These are phyloP conservation scores for Aquanectria penicillioides DNA, from an alignment of 2,329 filamentous ascomycete genomes.

Conservation along the genomic window DNA sequence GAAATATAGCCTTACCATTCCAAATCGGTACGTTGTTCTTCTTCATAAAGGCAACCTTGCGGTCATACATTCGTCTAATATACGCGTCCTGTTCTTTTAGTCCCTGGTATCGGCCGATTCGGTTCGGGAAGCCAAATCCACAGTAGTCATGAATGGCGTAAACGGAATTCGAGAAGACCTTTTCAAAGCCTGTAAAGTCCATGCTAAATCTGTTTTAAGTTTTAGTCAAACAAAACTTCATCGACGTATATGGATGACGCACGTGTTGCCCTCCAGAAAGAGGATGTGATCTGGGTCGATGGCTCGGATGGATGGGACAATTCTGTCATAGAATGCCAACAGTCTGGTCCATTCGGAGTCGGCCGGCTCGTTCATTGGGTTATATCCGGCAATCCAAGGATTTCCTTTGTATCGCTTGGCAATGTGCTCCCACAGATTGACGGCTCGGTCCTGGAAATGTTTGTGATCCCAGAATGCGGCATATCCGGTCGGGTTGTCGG, in stretches of 20 bases:
- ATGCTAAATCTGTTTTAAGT: constrained; percentile 43
- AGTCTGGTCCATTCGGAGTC: constrained; percentile 47
- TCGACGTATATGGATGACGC: constrained; percentile 54
- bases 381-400: constrained; percentile 53
- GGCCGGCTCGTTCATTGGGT: constrained; percentile 46
- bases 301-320: constrained; percentile 50
- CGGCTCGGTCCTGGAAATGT: constrained; percentile 55
- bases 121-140: constrained; percentile 58
- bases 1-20: constrained; percentile 44
- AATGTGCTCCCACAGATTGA: constrained; percentile 55
- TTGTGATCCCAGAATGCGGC: constrained; percentile 58
- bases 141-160: constrained; percentile 65
- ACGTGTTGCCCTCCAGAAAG: constrained; percentile 62
- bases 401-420: constrained; percentile 54
- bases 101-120: constrained; percentile 49
- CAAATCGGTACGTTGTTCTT: constrained; percentile 52
- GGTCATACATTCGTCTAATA: constrained; percentile 45
- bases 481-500: constrained; percentile 48
- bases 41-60: constrained; percentile 56
- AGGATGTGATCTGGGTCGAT: constrained; percentile 59
- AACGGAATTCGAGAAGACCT: constrained; percentile 56
- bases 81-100: constrained; percentile 51
- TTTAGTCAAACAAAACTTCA: constrained; percentile 18
- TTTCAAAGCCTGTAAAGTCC: constrained; percentile 43
- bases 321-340: constrained; percentile 50